Base-by-base conservation (phyloP, 1,139 yeast genomes). In the Taphrina communis region DNA sequence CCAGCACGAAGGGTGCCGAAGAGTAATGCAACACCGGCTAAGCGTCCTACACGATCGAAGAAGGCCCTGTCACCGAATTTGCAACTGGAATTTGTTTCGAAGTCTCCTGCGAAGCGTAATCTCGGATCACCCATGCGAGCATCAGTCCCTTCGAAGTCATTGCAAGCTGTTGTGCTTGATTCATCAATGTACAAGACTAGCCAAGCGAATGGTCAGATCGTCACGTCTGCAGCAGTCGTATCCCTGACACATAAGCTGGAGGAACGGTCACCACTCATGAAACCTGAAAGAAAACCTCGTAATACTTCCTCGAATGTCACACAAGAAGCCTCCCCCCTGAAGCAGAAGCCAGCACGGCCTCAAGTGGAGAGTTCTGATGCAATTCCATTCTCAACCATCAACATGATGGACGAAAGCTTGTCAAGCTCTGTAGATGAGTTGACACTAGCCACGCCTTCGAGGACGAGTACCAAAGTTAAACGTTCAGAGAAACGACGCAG, bases 1-100 rank as follows among this genome's bases (percentile, higher is more conserved):
- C 60, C 60, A 9, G 60, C 60, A 17, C 60, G 60, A 21, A 17
- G 60, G 14, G 60, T 56, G n/a, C 60, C 50, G 19, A 56, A 21
- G 60, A 39, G 36, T 21, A 41, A 39, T 17, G 17, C 60, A 6
- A 25, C 50, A 7, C 60, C 60, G 2, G 60, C 60, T 31, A 56
- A 56, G 17, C 58, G 58, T 1, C 25, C 25, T 12, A 35, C 21
- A 11, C 9, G 42, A 17, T 8, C 41, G 11, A 31, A 42, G 12
- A 53, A 19, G 11, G 14, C 21, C 2, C 3, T 38, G 11, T 53
- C 58, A 9, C 41, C 42, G n/a, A 21, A 11, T n/a, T 5, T 11
- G 9, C 41, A 36, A 38, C 44, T 17, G 14, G 58, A 53, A 1
- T 6, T 53, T 36, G 19, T 6, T 35, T 9, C 35, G 6, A 53